Evolutionary conservation across 2,329 filamentous ascomycete genomes (phyloP).

Genomic region (Fusarium sp.): DNA sequence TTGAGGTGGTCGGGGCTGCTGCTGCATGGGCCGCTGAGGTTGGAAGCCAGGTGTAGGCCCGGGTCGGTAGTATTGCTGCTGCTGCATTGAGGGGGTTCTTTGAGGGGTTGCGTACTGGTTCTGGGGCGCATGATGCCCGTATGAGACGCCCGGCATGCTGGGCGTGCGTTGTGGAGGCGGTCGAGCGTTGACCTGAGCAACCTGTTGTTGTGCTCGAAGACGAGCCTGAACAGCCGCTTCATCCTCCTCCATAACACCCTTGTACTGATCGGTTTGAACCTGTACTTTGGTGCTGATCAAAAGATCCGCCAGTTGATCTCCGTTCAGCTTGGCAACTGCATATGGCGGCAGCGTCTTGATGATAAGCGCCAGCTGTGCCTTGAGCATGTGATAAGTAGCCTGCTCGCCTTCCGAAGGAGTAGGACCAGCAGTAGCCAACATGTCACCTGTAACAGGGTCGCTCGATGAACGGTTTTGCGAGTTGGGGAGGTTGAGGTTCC

Average conservation of each 20-base stretch:
- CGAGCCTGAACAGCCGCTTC: slow-evolving; percentile 67
- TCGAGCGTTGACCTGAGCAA: slow-evolving; percentile 48
- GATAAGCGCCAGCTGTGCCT: slow-evolving; percentile 76
- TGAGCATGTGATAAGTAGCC: slow-evolving; percentile 75
- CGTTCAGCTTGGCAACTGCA: slow-evolving; percentile 85
- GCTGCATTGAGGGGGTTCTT: slow-evolving; percentile 55
- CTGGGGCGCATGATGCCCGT: slow-evolving; percentile 55
- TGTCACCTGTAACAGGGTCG: slow-evolving; percentile 72
- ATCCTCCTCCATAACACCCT: slow-evolving; percentile 85
- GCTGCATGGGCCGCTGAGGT: slow-evolving; percentile 50
- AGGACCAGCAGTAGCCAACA: slow-evolving; percentile 71
- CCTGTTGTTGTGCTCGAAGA: slow-evolving; percentile 51
- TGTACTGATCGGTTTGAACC: slow-evolving; percentile 76
- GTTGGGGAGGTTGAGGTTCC: slow-evolving; percentile 73
- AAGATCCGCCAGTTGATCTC: slow-evolving; percentile 83
- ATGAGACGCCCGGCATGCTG: slow-evolving; percentile 51
- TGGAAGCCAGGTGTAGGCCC: slow-evolving; percentile 54
- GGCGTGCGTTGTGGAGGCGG: slow-evolving; percentile 52
- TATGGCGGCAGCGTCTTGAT: slow-evolving; percentile 82
- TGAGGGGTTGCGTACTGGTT: slow-evolving; percentile 59
- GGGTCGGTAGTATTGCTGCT: slow-evolving; percentile 58
- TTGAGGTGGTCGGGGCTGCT: slow-evolving; percentile 51
- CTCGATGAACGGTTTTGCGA: slow-evolving; percentile 68
- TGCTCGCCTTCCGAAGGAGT: slow-evolving; percentile 72
- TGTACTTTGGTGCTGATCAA: slow-evolving; percentile 82